Conservation (phyloP, 2,329 filamentous ascomycete genomes). For the Colletotrichum sojae region DNA sequence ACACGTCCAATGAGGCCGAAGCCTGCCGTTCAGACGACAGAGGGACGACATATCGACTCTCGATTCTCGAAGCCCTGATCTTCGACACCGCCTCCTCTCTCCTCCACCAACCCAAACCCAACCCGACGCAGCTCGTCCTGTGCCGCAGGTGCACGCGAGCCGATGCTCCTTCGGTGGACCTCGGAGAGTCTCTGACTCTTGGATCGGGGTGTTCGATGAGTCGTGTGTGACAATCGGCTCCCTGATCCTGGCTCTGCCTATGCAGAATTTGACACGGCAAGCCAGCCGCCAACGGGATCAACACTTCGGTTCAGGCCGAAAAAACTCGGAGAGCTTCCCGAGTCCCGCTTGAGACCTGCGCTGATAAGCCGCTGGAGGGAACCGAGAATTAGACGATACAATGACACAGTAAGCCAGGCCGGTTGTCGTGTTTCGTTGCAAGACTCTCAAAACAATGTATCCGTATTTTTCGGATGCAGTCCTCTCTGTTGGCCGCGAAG, state of each 20-base stretch:
- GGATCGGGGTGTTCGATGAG: slow-evolving; percentile 24
- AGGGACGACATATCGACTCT: slow-evolving; percentile 22
- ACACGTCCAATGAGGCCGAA: slow-evolving; percentile 4
- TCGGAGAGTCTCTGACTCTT: slow-evolving; percentile 33
- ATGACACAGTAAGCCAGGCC: slow-evolving; percentile 1
- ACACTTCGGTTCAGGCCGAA: slow-evolving; percentile 28
- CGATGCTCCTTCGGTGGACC: slow-evolving; percentile 22
- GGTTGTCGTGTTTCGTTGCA: neutral
- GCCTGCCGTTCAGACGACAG: slow-evolving; percentile 21
- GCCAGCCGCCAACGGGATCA: slow-evolving; percentile 22
- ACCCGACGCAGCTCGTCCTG: neutral
- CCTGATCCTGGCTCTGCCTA: slow-evolving; percentile 28
- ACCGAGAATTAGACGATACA: slow-evolving; percentile 24
- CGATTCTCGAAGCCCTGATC: slow-evolving; percentile 8
- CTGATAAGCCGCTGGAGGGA: slow-evolving; percentile 28
- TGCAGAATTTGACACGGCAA: slow-evolving; percentile 29
- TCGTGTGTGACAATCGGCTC: slow-evolving; percentile 28
- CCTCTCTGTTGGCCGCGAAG: neutral
- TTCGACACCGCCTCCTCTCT: neutral
- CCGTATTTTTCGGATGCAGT: neutral
- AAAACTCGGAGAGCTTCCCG: slow-evolving; percentile 31
- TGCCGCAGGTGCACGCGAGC: slow-evolving; percentile 21
- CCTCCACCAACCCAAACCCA: neutral
- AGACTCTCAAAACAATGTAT: slow-evolving; percentile 5
- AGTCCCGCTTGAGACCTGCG: slow-evolving; percentile 27